phyloP scores from a whole-genome alignment of 1,139 yeast species.

The Arxiozyma heterogenica region DNA sequence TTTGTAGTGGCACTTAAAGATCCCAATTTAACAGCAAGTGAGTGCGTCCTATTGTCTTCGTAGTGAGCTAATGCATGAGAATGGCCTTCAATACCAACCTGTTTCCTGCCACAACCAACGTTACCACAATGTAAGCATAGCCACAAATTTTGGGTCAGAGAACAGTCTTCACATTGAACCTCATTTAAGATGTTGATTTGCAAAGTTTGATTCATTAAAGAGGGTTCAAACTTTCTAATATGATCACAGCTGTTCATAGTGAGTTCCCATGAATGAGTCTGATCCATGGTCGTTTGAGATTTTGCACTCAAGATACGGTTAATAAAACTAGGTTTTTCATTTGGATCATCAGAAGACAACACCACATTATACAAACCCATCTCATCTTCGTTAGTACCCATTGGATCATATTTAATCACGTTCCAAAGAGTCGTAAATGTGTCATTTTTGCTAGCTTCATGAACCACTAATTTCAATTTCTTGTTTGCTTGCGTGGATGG shows the following conservation, averaged over 20 bases:
- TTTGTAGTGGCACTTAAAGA: conserved; percentile 61
- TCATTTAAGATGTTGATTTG: conserved; percentile 30
- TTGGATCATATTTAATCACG: conserved; percentile 9
- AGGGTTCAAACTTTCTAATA: conserved; percentile 37
- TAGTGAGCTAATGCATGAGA: conserved; percentile 80
- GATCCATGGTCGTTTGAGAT: conserved; percentile 59
- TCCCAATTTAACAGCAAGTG: conserved; percentile 84
- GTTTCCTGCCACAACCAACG: conserved; percentile 88
- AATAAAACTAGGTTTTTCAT: conserved; percentile 29
- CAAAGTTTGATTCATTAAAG: conserved; percentile 19
- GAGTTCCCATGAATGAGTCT: conserved; percentile 85
- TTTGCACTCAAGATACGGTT: conserved; percentile 50
- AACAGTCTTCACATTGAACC: conserved; percentile 50
- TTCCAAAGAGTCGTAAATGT: conserved; percentile 41
- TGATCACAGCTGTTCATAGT: conserved; percentile 77
- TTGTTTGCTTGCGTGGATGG: conserved; percentile 38
- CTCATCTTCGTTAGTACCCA: conserved; percentile 1
- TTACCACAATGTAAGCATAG: conserved; percentile 82
- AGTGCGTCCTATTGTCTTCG: conserved; percentile 45
- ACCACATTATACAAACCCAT: neutral
- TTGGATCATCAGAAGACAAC: neutral
- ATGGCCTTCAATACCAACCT: conserved; percentile 85
- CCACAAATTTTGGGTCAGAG: conserved; percentile 74
- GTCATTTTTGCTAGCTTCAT: conserved; percentile 62
- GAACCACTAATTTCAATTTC: conserved; percentile 65